A percentile compares a stretch with the other conserved stretches of the same genome.
phyloP scores from a whole-genome alignment of 2,329 filamentous ascomycete species.

The Ophiostoma sp. region DNA sequence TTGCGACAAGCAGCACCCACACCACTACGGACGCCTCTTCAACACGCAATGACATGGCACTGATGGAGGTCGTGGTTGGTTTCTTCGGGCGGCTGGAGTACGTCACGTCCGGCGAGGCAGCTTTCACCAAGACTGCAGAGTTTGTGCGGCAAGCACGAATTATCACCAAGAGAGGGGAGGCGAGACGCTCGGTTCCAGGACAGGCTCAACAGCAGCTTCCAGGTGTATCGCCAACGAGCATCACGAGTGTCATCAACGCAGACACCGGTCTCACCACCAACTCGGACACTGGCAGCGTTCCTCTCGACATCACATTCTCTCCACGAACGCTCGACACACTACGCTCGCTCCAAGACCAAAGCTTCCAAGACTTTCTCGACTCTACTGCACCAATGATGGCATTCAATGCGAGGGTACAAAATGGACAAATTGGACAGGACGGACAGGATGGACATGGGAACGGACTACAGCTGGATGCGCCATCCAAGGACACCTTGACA shows the following conservation, averaged over 20 bases:
- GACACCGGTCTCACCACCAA: neutral
- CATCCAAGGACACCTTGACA: neutral
- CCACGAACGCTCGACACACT: neutral
- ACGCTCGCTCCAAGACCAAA: neutral
- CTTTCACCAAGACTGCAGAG: constrained; percentile 24
- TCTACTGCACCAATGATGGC: neutral
- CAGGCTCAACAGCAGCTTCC: neutral
- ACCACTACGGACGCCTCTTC: neutral
- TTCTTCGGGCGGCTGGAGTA: constrained; percentile 25
- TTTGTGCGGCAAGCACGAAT: constrained; percentile 24
- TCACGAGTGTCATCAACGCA: neutral
- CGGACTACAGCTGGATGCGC: neutral
- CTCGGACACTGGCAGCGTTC: neutral
- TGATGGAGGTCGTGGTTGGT: constrained; percentile 23
- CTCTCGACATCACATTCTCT: neutral
- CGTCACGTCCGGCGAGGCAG: constrained; percentile 22
- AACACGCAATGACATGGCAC: constrained; percentile 20
- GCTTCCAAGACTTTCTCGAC: neutral
- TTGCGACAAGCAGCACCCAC: neutral
- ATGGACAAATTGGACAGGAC: neutral
- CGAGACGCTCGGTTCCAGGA: too few species aligned
- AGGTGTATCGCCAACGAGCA: neutral
- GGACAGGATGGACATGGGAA: neutral
- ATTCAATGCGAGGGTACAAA: neutral
- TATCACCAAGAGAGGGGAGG: neutral